phyloP scores from a whole-genome alignment of 2,329 filamentous ascomycete species.

The Arthrobotrys entomopaga region DNA sequence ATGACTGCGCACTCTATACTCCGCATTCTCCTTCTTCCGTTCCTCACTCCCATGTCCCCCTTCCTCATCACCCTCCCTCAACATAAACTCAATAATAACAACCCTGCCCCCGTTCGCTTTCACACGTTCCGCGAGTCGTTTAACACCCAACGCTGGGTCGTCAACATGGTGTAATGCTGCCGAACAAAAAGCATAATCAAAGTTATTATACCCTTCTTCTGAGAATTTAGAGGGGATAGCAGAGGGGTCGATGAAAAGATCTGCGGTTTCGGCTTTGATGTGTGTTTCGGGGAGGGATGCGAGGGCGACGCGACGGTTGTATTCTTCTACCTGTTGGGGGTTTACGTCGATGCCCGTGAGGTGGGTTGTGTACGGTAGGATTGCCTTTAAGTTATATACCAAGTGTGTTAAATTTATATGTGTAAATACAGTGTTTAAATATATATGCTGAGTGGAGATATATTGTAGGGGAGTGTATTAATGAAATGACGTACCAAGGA shows the following conservation, averaged over 20 bases:
- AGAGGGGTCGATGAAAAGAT: conserved; percentile 20
- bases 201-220: conserved; percentile 24
- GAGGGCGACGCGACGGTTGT: conserved; percentile 36
- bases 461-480: neutral
- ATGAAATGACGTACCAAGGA: conserved; percentile 32
- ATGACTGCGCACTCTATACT: conserved; percentile 42
- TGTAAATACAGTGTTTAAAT: neutral
- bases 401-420: neutral
- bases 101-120: conserved; percentile 13
- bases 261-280: conserved; percentile 23
- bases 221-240: conserved; percentile 7
- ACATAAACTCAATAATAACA: conserved; percentile 42
- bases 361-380: conserved; percentile 41
- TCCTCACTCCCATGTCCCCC: conserved; percentile 12
- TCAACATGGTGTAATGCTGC: conserved; percentile 48
- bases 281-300: conserved; percentile 18
- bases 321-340: conserved; percentile 47
- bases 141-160: conserved; percentile 15
- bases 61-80: neutral
- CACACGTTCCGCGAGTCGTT: conserved; percentile 23
- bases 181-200: conserved; percentile 41
- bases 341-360: conserved; percentile 41
- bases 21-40: conserved; percentile 28
- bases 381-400: conserved; percentile 21
- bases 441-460: neutral